These are phyloP conservation scores for Cutaneotrichosporon cavernicola DNA, from an alignment of 1,284 basidiomycete genomes.

Conservation along the genomic window DNA sequence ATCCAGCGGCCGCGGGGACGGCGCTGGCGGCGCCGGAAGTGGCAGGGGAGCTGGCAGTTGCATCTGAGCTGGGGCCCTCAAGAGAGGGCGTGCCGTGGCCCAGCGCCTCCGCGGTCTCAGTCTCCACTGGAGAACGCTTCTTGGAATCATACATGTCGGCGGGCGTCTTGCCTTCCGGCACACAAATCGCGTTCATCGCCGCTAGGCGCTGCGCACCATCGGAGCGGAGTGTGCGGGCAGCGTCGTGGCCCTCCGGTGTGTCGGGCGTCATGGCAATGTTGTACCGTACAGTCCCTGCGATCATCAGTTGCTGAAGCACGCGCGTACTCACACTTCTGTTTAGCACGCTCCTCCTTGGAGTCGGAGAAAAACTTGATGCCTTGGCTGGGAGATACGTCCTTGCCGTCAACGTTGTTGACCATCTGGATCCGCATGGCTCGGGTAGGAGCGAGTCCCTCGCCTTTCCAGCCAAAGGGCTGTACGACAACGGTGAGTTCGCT, in stretches of 20 bases:
- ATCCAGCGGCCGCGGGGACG: not conserved
- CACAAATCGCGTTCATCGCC: constrained; percentile 36
- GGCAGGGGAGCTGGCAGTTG: not conserved
- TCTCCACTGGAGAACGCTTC: not conserved
- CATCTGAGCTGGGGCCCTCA: not conserved
- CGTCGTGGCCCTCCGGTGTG: constrained; percentile 22
- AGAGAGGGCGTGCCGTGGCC: not conserved
- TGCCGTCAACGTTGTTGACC: constrained; percentile 49
- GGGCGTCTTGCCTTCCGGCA: constrained; percentile 46
- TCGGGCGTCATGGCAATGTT: constrained; percentile 26
- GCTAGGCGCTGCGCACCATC: constrained; percentile 25
- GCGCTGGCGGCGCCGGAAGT: not conserved
- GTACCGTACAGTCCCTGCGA: constrained; percentile 47
- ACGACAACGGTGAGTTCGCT: constrained; percentile 58
- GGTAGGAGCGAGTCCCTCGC: constrained; percentile 48
- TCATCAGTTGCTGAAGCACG: not conserved
- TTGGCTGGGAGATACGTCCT: constrained; percentile 30
- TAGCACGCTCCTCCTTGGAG: constrained; percentile 24
- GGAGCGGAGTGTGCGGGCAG: constrained; percentile 22
- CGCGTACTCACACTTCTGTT: constrained; percentile 35
- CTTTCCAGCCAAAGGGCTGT: constrained; percentile 61
- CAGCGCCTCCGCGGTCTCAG: not conserved
- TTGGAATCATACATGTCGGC: constrained; percentile 34
- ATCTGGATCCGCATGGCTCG: constrained; percentile 55
- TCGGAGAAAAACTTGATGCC: constrained; percentile 31